Base-by-base conservation (phyloP, 805 yeast genomes). In the Sugiyamaella chiloensis region DNA sequence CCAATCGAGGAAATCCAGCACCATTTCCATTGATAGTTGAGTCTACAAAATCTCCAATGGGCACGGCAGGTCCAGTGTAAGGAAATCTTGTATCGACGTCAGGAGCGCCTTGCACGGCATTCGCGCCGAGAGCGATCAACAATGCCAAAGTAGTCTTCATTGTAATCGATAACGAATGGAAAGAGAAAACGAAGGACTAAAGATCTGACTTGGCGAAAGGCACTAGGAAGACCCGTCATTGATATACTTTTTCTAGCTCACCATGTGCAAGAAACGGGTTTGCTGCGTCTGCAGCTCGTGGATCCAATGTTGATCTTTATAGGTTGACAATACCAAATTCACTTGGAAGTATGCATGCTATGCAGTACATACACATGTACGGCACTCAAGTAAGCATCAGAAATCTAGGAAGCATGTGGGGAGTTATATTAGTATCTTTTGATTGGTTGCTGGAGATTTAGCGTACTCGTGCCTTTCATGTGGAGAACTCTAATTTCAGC, bases 11-110 rank as follows among this genome's bases (percentile, higher is more conserved):
- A 41, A 51, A 51, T 17, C 54, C 54, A 32, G 44, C 45, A 26
- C 54, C 54, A 19, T 51, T 51, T 24, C 54, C 54, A 16, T 51
- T 40, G 35, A 51, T 29, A 11, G 54, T 51, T 12, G 17, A 21
- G 42, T 51, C 54, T 26, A 41, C 50, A 24, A 21, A 49, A 24
- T 51, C 54, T 23, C 51, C 54, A 20, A 51, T 34, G 11, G 54
- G 54, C 24, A 51, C 47, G 12, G 20, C 50, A 43, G 54, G 54
- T 5, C 54, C 54, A 3, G 24, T 32, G 43, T 51, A 51, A 11
- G 52, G 45, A 27, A 31, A 51, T 7, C 52, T 46, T 20, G 52
- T 49, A 37, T 51, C 54, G 21, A 51, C 54, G 24, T 45, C 52
- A 8, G 54, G 47, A 16, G 41, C 44, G 16, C 51, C 42, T 21